Base-by-base conservation (phyloP, 1,284 basidiomycete genomes). In the Fomitopsis schrenkii region DNA sequence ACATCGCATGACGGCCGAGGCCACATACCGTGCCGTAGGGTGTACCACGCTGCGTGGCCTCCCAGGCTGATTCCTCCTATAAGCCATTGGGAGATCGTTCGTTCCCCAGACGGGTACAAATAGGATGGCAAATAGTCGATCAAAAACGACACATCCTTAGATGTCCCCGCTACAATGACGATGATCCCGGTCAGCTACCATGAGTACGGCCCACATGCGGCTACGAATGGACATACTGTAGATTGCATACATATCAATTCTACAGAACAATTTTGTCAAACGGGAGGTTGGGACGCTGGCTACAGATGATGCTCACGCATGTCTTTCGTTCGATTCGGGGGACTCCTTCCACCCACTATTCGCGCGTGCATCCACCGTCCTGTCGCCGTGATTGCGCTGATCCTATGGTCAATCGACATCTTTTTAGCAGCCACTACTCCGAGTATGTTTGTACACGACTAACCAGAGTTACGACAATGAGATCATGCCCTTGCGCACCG, bases 111-210 rank as follows among this genome's bases (percentile, higher is more conserved):
- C 0, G 93, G 93, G 71, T 91, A 97, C 26, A 97, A 75, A 72
- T 90, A 92, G 1, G 87, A 72, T 0, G 89, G 85, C 2, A 97
- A 78, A 69, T 93, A 90, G 71, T 95, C 91, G 63, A 95, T 89
- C 61, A 97, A 72, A 74, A 90, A 88, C 0, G 88, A 88, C 7
- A 93, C 82, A 69, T 97, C 95, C 52, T 82, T 78, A 2, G 87
- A 86, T 0, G 90, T 90, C 4, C 94, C 94, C 61, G 79, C 87
- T 89, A 63, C 38, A 42, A 38, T 5, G 19, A 12, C 8, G 14
- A 63, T 38, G 44, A 38, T 5, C 17, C 9, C 8, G 12, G n/a
- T 57, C 41, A 14, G 28, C 33, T 17, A 17, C 14, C 36, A n/a
- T 8, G 22, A 22, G 22, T 8, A 30, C 22, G 2, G 26, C 14